These are phyloP conservation scores for Aureobasidium sp. DNA, from an alignment of 2,329 filamentous ascomycete species.

Conservation along the genomic window DNA sequence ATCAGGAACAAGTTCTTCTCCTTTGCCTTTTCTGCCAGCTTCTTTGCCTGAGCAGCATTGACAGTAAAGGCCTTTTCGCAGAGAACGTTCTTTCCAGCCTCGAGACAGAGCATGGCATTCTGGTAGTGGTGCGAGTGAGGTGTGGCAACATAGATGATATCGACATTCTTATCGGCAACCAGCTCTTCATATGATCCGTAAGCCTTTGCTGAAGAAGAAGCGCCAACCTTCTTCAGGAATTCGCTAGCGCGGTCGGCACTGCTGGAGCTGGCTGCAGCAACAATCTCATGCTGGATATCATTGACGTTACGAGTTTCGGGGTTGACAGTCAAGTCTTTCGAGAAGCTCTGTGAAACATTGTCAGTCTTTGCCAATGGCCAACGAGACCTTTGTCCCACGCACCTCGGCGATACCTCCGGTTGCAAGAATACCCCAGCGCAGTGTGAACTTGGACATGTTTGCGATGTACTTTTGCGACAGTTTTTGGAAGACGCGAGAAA, in stretches of 20 bases:
- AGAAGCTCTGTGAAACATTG: slow-evolving; percentile 37
- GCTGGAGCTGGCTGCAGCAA: slow-evolving; percentile 71
- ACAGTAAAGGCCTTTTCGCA: slow-evolving; percentile 90
- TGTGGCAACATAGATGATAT: slow-evolving; percentile 83
- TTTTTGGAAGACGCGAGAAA: not conserved
- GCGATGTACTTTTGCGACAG: not conserved
- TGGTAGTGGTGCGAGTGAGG: slow-evolving; percentile 92
- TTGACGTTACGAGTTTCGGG: slow-evolving; percentile 59
- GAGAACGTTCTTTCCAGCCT: slow-evolving; percentile 78
- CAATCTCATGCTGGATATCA: slow-evolving; percentile 68
- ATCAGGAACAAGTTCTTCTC: slow-evolving; percentile 66
- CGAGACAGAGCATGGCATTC: slow-evolving; percentile 74
- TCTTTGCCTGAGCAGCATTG: slow-evolving; percentile 66
- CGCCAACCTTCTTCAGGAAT: slow-evolving; percentile 64
- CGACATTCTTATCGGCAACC: slow-evolving; percentile 67
- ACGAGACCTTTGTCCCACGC: too few relatives aligned
- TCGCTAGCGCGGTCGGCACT: slow-evolving; percentile 59
- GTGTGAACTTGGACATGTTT: slow-evolving; percentile 14
- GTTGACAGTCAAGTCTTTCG: slow-evolving; percentile 69
- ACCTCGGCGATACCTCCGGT: slow-evolving; percentile 39
- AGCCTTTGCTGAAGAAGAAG: slow-evolving; percentile 58
- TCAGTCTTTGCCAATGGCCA: not conserved
- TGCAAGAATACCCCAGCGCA: slow-evolving; percentile 37
- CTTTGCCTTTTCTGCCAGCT: slow-evolving; percentile 62
- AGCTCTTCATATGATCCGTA: slow-evolving; percentile 80